Conservation (phyloP, 2,329 filamentous ascomycete species). For the Pestalotiopsis sp. region DNA sequence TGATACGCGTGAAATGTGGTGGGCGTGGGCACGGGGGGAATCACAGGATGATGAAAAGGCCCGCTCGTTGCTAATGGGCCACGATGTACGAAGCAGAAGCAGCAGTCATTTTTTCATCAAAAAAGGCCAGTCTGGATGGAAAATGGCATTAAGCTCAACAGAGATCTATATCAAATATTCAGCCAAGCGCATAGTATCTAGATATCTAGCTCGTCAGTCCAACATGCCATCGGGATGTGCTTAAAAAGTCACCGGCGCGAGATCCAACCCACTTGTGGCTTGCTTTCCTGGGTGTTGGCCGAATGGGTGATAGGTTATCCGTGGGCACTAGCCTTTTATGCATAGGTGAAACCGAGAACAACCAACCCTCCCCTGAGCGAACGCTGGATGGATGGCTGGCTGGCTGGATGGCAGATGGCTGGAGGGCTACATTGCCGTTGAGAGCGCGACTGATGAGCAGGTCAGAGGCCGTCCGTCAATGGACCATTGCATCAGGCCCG, state of each 20-base stretch:
- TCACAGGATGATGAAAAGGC: not conserved
- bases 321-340: not conserved
- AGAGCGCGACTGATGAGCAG: not conserved
- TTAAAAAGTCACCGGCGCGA: not conserved
- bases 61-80: not conserved
- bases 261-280: not conserved
- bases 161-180: not conserved
- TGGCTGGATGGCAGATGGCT: not conserved
- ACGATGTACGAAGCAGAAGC: not conserved
- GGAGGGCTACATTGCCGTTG: not conserved
- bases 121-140: not conserved
- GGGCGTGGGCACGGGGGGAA: not conserved
- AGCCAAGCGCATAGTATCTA: not conserved
- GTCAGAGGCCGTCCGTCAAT: not conserved
- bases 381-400: not conserved
- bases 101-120: not conserved
- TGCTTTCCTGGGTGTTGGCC: not conserved
- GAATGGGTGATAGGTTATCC: slow-evolving; percentile 3
- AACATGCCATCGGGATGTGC: not conserved
- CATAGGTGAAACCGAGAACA: slow-evolving; percentile 8
- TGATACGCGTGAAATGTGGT: not conserved
- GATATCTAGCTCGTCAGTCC: not conserved
- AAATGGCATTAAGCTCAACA: not conserved
- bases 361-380: not conserved
- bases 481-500: not conserved